These are phyloP conservation scores for Chytridium lagenaria DNA, from an alignment of 371 early-diverging fungal species.

Conservation along the genomic window DNA sequence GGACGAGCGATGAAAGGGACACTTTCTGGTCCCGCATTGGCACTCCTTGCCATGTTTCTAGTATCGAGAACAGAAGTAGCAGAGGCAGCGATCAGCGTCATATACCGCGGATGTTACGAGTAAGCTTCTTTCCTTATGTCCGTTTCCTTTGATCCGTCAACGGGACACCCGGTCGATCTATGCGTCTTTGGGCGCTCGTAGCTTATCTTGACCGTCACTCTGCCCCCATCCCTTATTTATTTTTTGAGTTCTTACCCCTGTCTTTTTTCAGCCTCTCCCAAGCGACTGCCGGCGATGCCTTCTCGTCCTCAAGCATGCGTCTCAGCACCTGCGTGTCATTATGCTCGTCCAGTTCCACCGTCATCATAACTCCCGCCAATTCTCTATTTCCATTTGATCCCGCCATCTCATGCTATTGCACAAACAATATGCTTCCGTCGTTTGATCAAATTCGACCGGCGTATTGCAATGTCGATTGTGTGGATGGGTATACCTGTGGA, in stretches of 20 bases:
- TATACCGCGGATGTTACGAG: neutral
- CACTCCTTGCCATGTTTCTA: neutral
- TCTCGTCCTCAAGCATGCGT: neutral
- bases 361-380: neutral
- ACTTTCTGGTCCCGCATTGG: neutral
- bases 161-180: neutral
- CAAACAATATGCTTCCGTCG: neutral
- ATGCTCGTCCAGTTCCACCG: neutral
- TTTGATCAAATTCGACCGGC: neutral
- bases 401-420: neutral
- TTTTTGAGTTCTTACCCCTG: no score
- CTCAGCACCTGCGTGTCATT: neutral
- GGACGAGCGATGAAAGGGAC: no score
- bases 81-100: constrained; percentile 1
- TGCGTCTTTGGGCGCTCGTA: neutral
- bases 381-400: neutral
- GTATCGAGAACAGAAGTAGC: neutral
- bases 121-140: neutral
- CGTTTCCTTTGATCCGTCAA: neutral
- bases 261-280: neutral
- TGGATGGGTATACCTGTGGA: neutral
- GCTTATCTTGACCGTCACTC: no score
- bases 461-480: neutral
- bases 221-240: no score
- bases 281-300: neutral